Conservation (phyloP, 441 rosid genomes). For the Viola pubescens region DNA sequence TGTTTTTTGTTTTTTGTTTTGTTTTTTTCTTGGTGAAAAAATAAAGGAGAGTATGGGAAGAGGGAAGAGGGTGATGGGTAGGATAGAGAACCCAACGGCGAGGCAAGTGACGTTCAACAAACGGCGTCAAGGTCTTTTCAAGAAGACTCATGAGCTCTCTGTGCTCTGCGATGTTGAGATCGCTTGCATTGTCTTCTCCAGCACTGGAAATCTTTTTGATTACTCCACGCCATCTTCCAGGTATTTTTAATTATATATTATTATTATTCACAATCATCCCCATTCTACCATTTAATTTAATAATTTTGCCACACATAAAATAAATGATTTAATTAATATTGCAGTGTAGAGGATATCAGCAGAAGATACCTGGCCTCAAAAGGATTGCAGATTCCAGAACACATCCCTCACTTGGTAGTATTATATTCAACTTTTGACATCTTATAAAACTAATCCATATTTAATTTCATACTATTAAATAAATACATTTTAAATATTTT, state of each 20-base stretch:
- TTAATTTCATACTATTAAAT: neutral
- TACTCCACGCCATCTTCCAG: constrained; percentile 28
- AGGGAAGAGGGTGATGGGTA: constrained; percentile 29
- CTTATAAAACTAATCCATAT: no score
- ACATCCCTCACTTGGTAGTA: constrained; percentile 14
- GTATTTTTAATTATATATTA: neutral
- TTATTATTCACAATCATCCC: no score
- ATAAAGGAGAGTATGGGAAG: constrained; percentile 23
- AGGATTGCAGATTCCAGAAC: constrained; percentile 19
- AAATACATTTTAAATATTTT: neutral
- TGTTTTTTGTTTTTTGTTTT: no score
- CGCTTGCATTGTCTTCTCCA: constrained; percentile 33
- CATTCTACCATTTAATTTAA: neutral
- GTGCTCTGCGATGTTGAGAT: constrained; percentile 38
- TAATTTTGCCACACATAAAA: neutral
- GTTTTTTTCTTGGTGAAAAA: neutral
- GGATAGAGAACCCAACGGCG: constrained; percentile 33
- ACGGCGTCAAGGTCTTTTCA: constrained; percentile 32
- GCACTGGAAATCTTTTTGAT: constrained; percentile 28
- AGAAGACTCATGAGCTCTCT: constrained; percentile 37
- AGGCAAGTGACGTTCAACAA: constrained; percentile 38
- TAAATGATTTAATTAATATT: neutral
- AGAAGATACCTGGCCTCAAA: constrained; percentile 21
- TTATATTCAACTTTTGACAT: neutral
- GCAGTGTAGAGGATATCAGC: constrained; percentile 32